Percentiles rank a stretch among this genome's conserved stretches.
Conservation (phyloP, 495 filamentous ascomycete genomes). For the Cryomyces antarcticus region DNA sequence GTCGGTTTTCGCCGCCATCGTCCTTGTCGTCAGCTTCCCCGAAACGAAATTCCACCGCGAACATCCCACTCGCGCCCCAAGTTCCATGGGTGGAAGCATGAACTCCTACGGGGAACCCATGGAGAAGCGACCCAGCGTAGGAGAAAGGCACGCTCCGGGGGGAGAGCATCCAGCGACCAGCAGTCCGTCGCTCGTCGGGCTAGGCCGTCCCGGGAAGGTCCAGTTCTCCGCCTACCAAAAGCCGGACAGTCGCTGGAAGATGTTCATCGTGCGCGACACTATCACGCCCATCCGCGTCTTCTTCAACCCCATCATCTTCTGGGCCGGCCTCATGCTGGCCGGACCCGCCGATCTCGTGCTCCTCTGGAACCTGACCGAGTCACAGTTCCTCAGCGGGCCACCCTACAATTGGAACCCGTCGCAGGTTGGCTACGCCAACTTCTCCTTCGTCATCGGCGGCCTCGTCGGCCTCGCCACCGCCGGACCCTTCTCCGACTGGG, state of each 20-base stretch:
- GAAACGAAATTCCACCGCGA: constrained; percentile 30
- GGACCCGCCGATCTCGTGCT: constrained; percentile 39
- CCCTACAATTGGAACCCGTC: constrained; percentile 33
- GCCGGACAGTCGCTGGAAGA: constrained; percentile 18
- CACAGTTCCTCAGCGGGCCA: constrained; percentile 33
- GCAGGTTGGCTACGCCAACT: constrained; percentile 20
- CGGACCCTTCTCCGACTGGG: constrained; percentile 34
- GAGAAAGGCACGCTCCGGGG: too few species aligned
- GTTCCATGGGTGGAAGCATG: too few species aligned
- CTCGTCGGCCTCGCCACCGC: constrained; percentile 30
- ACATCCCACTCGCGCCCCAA: too few species aligned
- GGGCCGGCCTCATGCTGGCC: constrained; percentile 33
- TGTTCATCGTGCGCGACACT: constrained; percentile 20
- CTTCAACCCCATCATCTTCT: constrained; percentile 39
- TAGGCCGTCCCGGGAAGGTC: constrained; percentile 27
- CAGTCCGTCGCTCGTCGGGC: constrained; percentile 14
- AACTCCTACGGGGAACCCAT: too few species aligned
- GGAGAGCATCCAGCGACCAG: too few species aligned
- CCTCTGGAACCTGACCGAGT: constrained; percentile 40
- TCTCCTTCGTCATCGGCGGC: constrained; percentile 22
- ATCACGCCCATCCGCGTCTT: constrained; percentile 31
- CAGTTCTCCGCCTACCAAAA: constrained; percentile 33
- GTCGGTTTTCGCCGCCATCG: constrained; percentile 24
- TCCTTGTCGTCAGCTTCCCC: constrained; percentile 32
- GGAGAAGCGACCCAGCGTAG: too few species aligned